These are phyloP conservation scores for Termitomyces sp. DNA, from an alignment of 768 basidiomycete species.

Conservation along the genomic window DNA sequence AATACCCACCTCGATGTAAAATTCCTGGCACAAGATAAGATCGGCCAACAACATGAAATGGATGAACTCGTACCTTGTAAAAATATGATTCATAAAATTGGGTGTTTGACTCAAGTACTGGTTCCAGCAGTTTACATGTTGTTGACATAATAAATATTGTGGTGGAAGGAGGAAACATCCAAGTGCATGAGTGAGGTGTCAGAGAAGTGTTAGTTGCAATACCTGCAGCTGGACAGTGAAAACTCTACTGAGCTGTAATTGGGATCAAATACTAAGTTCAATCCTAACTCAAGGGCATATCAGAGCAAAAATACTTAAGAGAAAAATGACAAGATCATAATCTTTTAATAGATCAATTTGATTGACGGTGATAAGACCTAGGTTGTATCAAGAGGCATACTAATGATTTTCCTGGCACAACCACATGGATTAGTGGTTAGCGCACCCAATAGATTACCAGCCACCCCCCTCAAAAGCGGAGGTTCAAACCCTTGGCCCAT, in stretches of 20 bases:
- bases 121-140: conserved; percentile 12
- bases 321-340: conserved; percentile 66
- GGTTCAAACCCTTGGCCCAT: no score
- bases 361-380: no score
- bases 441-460: no score
- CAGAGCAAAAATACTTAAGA: conserved; percentile 46
- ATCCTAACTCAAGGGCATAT: no score
- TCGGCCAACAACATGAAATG: neutral
- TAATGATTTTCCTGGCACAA: no score
- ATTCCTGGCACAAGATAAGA: conserved; percentile 43
- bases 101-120: neutral
- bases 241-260: conserved; percentile 5
- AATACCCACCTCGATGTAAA: conserved; percentile 78
- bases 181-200: conserved; percentile 7
- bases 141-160: no score
- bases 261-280: neutral
- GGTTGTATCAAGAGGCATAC: no score
- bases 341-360: conserved; percentile 78
- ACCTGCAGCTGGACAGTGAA: conserved; percentile 5
- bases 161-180: conserved; percentile 29
- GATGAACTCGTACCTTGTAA: conserved; percentile 5
- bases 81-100: neutral
- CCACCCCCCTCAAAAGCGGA: no score
- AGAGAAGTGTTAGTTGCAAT: neutral
- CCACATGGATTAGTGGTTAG: no score